phyloP scores from a whole-genome alignment of 805 yeast species.

The Candida arabinofermentans region DNA sequence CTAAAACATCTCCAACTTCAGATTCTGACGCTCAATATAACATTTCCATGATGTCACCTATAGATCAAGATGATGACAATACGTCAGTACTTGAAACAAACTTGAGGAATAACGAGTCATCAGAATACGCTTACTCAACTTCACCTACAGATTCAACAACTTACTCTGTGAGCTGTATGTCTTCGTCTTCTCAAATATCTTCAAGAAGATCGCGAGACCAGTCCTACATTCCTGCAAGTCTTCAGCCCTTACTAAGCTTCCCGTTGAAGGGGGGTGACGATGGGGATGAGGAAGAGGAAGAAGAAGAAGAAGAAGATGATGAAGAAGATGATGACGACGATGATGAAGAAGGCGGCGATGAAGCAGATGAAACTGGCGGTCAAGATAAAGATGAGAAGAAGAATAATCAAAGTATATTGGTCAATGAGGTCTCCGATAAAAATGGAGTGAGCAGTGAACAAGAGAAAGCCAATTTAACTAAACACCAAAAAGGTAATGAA shows the following conservation, averaged over 20 bases:
- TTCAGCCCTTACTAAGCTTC: conserved; percentile 9
- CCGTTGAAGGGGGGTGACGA: conserved; percentile 7
- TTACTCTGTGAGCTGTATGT: no score
- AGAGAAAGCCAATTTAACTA: no score
- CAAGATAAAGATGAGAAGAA: background rate
- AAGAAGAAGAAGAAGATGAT: background rate
- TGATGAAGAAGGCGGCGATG: background rate
- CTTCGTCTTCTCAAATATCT: no score
- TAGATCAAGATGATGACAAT: no score
- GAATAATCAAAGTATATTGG: background rate
- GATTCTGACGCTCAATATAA: background rate
- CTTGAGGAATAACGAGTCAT: no score
- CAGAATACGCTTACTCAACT: background rate
- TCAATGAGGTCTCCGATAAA: background rate
- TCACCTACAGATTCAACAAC: background rate
- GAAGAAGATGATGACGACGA: background rate
- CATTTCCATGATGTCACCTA: background rate
- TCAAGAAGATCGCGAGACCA: background rate
- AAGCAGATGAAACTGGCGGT: background rate
- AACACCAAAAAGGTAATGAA: background rate
- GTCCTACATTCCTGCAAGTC: conserved; percentile 6
- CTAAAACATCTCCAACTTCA: background rate
- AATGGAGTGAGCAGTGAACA: background rate
- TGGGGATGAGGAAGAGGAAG: background rate
- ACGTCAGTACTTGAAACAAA: no score